These are phyloP conservation scores for Colletotrichum ledebouriae DNA, from an alignment of 2,329 filamentous ascomycete genomes.

Conservation along the genomic window DNA sequence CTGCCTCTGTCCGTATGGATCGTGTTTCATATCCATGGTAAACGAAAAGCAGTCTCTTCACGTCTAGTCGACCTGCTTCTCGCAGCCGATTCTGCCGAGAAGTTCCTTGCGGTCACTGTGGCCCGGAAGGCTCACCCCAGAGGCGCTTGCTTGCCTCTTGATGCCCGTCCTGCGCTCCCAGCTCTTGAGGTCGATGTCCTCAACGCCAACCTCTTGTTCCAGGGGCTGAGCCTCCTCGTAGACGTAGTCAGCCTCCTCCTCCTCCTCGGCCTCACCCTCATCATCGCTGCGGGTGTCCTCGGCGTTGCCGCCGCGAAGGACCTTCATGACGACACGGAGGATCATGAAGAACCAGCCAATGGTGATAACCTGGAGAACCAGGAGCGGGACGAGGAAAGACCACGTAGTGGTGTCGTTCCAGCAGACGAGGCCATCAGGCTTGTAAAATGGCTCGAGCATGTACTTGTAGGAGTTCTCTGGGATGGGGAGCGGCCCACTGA, in stretches of 20 bases:
- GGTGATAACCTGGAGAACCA: conserved; percentile 84
- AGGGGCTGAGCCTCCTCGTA: conserved; percentile 69
- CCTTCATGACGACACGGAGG: conserved; percentile 82
- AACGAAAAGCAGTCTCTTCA: background rate
- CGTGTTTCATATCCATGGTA: background rate
- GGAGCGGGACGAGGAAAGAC: conserved; percentile 81
- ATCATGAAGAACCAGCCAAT: conserved; percentile 94
- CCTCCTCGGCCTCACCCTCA: conserved; percentile 79
- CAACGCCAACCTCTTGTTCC: conserved; percentile 82
- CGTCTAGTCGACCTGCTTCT: conserved; percentile 75
- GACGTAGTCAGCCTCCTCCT: conserved; percentile 71
- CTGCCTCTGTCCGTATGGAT: background rate
- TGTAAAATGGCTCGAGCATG: conserved; percentile 79
- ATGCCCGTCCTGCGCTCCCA: conserved; percentile 71
- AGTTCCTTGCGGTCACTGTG: conserved; percentile 85
- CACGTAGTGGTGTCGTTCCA: conserved; percentile 81
- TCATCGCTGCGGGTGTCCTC: conserved; percentile 92
- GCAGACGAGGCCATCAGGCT: conserved; percentile 81
- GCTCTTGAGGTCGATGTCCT: conserved; percentile 75
- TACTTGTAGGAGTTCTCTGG: conserved; percentile 69
- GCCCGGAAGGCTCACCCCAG: conserved; percentile 75
- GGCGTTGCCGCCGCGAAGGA: conserved; percentile 80
- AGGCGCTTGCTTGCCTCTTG: conserved; percentile 66
- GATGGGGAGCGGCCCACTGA: conserved; percentile 66
- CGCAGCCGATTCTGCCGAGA: conserved; percentile 84